A percentile compares a stretch with the other conserved stretches of the same genome.
phyloP scores from a whole-genome alignment of 164 flowering plant species.

The Sedum album region DNA sequence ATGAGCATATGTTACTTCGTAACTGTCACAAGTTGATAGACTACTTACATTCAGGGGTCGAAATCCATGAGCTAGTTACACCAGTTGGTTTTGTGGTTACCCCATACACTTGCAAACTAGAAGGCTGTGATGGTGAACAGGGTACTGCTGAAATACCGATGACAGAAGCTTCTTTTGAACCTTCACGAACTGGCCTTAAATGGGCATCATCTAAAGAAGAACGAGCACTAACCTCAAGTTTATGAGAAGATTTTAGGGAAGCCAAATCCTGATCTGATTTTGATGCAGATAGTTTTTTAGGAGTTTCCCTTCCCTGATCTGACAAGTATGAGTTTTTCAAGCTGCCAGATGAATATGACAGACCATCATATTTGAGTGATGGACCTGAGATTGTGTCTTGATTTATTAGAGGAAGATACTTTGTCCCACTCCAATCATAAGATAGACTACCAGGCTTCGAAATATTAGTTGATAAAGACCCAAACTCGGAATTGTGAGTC shows the following conservation, averaged over 20 bases:
- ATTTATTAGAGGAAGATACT: slow-evolving; percentile 31
- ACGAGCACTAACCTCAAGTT: slow-evolving; percentile 38
- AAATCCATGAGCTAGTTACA: no score
- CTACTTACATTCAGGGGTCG: no score
- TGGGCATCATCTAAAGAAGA: slow-evolving; percentile 58
- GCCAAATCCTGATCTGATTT: slow-evolving; percentile 89
- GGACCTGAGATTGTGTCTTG: slow-evolving; percentile 24
- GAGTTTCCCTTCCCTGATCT: slow-evolving; percentile 44
- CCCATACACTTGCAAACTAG: slow-evolving; percentile 30
- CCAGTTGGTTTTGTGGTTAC: slow-evolving; percentile 17
- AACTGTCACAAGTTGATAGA: no score
- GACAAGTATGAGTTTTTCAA: slow-evolving; percentile 41
- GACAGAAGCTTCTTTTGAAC: slow-evolving; percentile 38
- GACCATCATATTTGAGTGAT: slow-evolving; percentile 25
- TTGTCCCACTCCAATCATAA: slow-evolving; percentile 57
- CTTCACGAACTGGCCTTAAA: slow-evolving; percentile 33
- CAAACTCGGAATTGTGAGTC: slow-evolving; percentile 39
- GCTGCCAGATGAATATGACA: slow-evolving; percentile 38
- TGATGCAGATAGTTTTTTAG: slow-evolving; percentile 51
- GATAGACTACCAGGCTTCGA: slow-evolving; percentile 44
- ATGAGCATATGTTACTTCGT: slow-evolving; percentile 5
- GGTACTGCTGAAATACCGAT: slow-evolving; percentile 38
- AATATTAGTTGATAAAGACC: slow-evolving; percentile 30
- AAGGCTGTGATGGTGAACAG: slow-evolving; percentile 39
- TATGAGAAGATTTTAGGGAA: slow-evolving; percentile 64